Evolutionary conservation across 2,329 filamentous ascomycete species (phyloP), one percentile per base, ranked within the genome.

Genomic region (Fusarium nisikadoi): DNA sequence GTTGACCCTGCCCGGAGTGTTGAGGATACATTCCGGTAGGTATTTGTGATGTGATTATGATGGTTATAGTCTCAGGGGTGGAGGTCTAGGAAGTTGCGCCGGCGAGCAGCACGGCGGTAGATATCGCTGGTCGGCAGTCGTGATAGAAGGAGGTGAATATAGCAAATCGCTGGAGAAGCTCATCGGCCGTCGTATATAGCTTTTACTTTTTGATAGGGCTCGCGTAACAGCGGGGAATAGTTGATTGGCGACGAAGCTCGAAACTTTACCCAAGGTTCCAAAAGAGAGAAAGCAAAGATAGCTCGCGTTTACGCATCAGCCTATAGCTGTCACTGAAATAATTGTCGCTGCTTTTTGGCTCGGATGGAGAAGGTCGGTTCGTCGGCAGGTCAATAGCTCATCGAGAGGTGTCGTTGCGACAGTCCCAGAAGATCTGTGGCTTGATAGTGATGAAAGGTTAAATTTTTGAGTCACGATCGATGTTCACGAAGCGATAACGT

Each of bases 11-110:
- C 80, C 71, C 71, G 63, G 67, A 90, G 79, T 86, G 87, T 81
- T 93, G 91, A 79, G 89, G 90, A 86, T 92, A 94, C 92, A 94
- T 94, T 81, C 87, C 86, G 81, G 73, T 59, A 75, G 68, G 67
- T 59, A 72, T 61, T 67, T 64, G 62, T 53, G 61, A 61, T 66
- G 59, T 63, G 62, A 70, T 61, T 58, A 62, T 66, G 53, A 50
- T 59, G 63, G 60, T 62, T 64, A 73, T 41, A 61, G 36, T 38
- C 43, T 50, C 62, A 57, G 62, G 57, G 66, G 66, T 55, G 67
- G 66, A 47, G 65, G 74, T 63, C 66, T 68, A 58, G 67, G 59
- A 50, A 61, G 65, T 70, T 72, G 77, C 76, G 76, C 75, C 78
- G 74, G 76, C 75, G 64, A 74, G 64, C 60, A 74, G 78, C 75